Conservation (phyloP, 2,329 filamentous ascomycete genomes). For the Dryadomyces sulphureus region DNA sequence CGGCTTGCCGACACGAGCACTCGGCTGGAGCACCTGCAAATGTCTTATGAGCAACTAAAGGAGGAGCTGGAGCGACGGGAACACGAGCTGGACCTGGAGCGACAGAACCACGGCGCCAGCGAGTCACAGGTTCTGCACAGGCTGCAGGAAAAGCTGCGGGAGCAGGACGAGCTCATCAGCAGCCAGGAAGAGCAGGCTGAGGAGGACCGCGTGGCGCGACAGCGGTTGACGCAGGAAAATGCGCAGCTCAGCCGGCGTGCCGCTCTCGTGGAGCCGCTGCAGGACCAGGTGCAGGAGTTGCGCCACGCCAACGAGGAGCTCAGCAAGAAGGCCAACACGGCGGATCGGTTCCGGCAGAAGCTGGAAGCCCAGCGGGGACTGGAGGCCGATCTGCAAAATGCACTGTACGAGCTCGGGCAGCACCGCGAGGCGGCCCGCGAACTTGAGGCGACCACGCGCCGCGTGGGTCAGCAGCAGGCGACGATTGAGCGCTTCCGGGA, state of each 20-base stretch:
- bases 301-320: constrained; percentile 43
- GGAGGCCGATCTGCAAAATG: constrained; percentile 38
- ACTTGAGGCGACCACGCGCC: constrained; percentile 18
- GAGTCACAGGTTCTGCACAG: constrained; percentile 36
- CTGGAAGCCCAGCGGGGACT: constrained; percentile 40
- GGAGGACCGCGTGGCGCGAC: constrained; percentile 29
- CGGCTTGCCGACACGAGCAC: constrained; percentile 43
- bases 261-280: constrained; percentile 33
- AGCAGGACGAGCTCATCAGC: constrained; percentile 59
- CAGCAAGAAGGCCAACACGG: constrained; percentile 47
- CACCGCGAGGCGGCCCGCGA: constrained; percentile 30
- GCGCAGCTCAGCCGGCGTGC: constrained; percentile 29
- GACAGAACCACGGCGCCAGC: constrained; percentile 36
- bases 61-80: constrained; percentile 43
- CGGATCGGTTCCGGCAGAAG: constrained; percentile 48
- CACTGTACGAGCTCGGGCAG: constrained; percentile 40
- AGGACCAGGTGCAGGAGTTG: constrained; percentile 45
- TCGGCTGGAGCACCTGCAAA: constrained; percentile 43
- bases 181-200: constrained; percentile 53
- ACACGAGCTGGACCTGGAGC: constrained; percentile 37
- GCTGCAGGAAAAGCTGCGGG: constrained; percentile 41
- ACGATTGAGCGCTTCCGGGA: constrained; percentile 15
- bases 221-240: constrained; percentile 32
- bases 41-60: constrained; percentile 50
- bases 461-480: constrained; percentile 13